Evolutionary conservation across 495 filamentous ascomycete genomes (phyloP), one percentile per base, ranked within the genome.

Genomic region (Daldinia bambusicola): DNA sequence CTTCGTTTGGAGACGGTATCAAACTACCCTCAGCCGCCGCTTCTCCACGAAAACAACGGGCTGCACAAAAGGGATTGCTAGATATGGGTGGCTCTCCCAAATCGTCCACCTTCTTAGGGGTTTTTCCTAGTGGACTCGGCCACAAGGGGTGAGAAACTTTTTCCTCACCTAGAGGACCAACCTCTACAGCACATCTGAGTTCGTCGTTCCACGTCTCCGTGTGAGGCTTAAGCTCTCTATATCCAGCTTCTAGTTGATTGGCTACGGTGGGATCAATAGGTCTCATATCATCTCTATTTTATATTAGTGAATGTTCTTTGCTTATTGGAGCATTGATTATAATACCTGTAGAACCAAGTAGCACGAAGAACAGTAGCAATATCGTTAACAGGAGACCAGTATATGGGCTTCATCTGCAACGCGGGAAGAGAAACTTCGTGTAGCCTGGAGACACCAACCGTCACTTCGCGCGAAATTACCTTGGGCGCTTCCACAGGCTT

Each of bases 371-470:
- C 94, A 9, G 85, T 83, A 8, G 92, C 90, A 14, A 97, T 86
- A 75, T 99, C 95, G 69, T 97, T 92, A 20, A 98, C 86, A n/a
- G 95, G 95, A 37, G 89, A 93, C 95, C 95, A 99, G 74, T 99
- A 99, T 43, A 98, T 98, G 0, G 95, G 95, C 77, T 94, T 91
- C 94, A 99, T 98, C 80, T 92, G 80, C 10, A 90, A 78, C 6
- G 80, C 77, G 13, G 84, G 85, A n/a, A 89, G 75, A 32, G 85
- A 78, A 4, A 89, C 85, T 70, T 84, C 81, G 62, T 87, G 92
- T 53, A 96, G 82, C 64, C 92, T 87, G 14, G 91, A 93, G 4
- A 93, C 84, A 4, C 93, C 93, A 13, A 96, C 93, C 4, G 90
- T 86, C 43, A 96, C 84, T 57, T 88, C 85, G 7, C 75, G 74